phyloP scores from a whole-genome alignment of 768 basidiomycete genomes.

The Phlebiopsis gigantea region DNA sequence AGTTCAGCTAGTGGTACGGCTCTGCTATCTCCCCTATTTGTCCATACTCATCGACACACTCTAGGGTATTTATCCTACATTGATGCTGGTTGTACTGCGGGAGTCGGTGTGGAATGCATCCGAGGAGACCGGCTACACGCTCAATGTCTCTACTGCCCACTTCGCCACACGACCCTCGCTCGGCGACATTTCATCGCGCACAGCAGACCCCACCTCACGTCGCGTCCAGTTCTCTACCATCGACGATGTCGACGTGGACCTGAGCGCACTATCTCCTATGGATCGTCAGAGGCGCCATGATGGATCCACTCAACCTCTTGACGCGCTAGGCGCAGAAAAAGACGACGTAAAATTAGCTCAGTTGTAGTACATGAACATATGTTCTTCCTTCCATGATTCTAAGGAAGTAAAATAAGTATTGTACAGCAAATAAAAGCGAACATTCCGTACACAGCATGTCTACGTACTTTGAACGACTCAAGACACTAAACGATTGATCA shows the following conservation, averaged over 20 bases:
- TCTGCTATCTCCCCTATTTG: neutral
- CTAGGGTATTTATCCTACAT: constrained; percentile 10
- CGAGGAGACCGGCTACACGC: neutral
- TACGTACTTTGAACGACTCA: neutral
- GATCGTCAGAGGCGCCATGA: no score
- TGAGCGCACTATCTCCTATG: no score
- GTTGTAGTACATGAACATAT: no score
- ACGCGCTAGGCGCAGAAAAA: no score
- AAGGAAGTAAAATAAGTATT: neutral
- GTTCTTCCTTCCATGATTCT: no score
- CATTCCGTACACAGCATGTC: neutral
- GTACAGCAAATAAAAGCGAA: neutral
- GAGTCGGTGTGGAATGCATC: constrained; percentile 9
- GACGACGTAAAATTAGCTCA: no score
- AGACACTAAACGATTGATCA: neutral
- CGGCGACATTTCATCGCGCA: no score
- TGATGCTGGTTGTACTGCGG: constrained; percentile 9
- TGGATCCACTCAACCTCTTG: no score
- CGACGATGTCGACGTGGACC: no score
- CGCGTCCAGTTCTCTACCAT: no score
- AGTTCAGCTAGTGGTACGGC: constrained; percentile 8
- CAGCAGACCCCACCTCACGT: neutral
- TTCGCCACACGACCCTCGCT: neutral
- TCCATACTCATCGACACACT: neutral
- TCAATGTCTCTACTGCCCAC: neutral